Percentiles rank a stretch among this genome's conserved stretches.
Evolutionary conservation across 164 flowering plant genomes (phyloP).

Genomic region (Vitis cinerea): DNA sequence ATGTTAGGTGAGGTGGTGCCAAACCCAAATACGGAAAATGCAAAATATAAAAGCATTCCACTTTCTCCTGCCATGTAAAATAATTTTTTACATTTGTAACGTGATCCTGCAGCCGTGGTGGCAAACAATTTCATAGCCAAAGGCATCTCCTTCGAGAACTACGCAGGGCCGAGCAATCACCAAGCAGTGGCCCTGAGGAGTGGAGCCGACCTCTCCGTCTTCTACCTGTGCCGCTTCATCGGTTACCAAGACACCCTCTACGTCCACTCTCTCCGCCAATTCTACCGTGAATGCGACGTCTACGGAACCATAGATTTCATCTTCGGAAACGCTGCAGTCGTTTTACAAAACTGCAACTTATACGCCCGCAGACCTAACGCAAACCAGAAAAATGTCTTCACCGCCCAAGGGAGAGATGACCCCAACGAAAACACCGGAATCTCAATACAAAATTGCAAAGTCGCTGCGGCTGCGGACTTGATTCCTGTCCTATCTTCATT

Average conservation of each 20-base stretch:
- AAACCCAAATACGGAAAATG: too few relatives aligned
- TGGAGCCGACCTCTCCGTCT: slow-evolving; percentile 33
- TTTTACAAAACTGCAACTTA: slow-evolving; percentile 47
- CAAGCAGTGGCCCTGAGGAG: slow-evolving; percentile 44
- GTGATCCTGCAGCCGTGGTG: slow-evolving; percentile 28
- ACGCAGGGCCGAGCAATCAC: slow-evolving; percentile 38
- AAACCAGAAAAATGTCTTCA: slow-evolving; percentile 61
- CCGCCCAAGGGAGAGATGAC: slow-evolving; percentile 84
- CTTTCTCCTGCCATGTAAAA: too few relatives aligned
- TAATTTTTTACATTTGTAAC: too few relatives aligned
- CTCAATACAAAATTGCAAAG: slow-evolving; percentile 56
- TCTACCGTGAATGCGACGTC: slow-evolving; percentile 51
- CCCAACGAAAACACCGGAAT: slow-evolving; percentile 85
- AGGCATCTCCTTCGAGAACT: slow-evolving; percentile 35
- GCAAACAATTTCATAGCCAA: slow-evolving; percentile 35
- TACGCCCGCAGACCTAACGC: slow-evolving; percentile 45
- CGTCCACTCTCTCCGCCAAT: slow-evolving; percentile 47
- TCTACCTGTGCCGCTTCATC: slow-evolving; percentile 39
- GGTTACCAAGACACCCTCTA: slow-evolving; percentile 62
- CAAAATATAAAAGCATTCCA: too few relatives aligned
- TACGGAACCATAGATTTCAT: slow-evolving; percentile 75
- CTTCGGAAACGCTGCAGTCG: slow-evolving; percentile 65
- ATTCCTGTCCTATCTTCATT: slow-evolving; percentile 39
- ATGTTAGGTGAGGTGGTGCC: too few relatives aligned
- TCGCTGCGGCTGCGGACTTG: slow-evolving; percentile 64